Evolutionary conservation across 1,284 basidiomycete species (phyloP).

Genomic region (Melampsora larici-populina): DNA sequence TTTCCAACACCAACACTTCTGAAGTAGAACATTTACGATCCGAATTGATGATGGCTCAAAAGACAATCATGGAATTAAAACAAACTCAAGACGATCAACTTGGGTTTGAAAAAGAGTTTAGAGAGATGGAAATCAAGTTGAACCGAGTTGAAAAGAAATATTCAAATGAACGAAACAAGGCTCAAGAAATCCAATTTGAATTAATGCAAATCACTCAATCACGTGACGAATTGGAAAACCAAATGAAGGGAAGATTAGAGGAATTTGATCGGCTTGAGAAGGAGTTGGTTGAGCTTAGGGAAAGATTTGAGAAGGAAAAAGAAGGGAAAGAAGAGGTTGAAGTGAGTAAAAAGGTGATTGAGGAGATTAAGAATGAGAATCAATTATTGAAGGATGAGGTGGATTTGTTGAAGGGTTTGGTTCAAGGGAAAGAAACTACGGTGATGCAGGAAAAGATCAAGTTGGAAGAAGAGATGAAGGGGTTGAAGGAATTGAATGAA

Average conservation of each 20-base stretch:
- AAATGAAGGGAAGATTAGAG: not conserved
- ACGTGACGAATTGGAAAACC: conserved; percentile 9
- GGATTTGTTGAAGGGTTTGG: no score
- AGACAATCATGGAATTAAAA: not conserved
- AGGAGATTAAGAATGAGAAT: not conserved
- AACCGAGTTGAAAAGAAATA: conserved; percentile 18
- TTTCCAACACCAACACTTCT: no score
- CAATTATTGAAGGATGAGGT: not conserved
- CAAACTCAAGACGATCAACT: not conserved
- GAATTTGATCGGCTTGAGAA: not conserved
- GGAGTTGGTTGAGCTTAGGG: not conserved
- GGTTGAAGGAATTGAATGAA: no score
- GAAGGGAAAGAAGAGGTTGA: not conserved
- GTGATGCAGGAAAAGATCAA: no score
- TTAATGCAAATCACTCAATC: conserved; percentile 34
- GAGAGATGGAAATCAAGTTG: no score
- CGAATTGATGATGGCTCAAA: no score
- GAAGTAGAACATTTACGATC: no score
- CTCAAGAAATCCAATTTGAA: conserved; percentile 35
- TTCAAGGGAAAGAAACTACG: no score
- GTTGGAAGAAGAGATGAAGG: no score
- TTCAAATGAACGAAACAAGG: conserved; percentile 22
- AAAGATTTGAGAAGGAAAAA: not conserved
- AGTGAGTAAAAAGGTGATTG: not conserved
- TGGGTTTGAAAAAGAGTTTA: no score